Evolutionary conservation across 805 yeast genomes (phyloP), one percentile per base, ranked within the genome.

Genomic region (Nadsonia fulvescens): DNA sequence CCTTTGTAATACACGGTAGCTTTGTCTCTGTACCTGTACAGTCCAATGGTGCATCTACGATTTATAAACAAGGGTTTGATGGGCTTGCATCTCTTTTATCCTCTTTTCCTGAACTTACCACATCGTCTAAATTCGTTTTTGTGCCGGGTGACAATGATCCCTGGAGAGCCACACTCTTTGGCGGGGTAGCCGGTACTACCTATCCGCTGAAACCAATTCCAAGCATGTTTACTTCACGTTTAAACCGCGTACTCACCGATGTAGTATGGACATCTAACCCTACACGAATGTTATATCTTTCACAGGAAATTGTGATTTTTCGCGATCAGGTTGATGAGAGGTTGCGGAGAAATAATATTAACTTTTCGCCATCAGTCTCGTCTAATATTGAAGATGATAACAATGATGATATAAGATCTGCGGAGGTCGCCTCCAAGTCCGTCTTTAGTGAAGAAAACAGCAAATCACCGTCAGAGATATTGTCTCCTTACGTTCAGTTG

Each of bases 111-210:
- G 43, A 46, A 4, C 48, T 81, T 5, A 51, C 69, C 8, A 42
- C 52, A 5, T 43, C 51, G 5, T 59, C 75, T 15, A 69, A 73
- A 27, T 47, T 89, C 15, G 51, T 81, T 1, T 65, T 89, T 32
- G 54, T 86, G 1, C 95, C 96, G 0, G 96, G 98, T 1, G 66
- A 68, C 21, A 76, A 79, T 37, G 99, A 89, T 49, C 94, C 94
- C 1, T 89, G 96, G 95, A 70, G 71, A 18, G 66, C 89, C 1
- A 56, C 71, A 29, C n/a, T n/a, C n/a, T 63, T 62, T 24, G 61
- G 76, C 1, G 57, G 72, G 25, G 82, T 86, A 4, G 56, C 70
- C 0, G 36, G 51, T 2, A 49, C 65, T 1, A 35, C 61, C 6
- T 70, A 79, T 70, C 98, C 98, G 0, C 76, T 73, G 40, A 53